Evolutionary conservation across 495 filamentous ascomycete genomes (phyloP), one percentile per base, ranked within the genome.

Genomic region (Xylaria castorea): DNA sequence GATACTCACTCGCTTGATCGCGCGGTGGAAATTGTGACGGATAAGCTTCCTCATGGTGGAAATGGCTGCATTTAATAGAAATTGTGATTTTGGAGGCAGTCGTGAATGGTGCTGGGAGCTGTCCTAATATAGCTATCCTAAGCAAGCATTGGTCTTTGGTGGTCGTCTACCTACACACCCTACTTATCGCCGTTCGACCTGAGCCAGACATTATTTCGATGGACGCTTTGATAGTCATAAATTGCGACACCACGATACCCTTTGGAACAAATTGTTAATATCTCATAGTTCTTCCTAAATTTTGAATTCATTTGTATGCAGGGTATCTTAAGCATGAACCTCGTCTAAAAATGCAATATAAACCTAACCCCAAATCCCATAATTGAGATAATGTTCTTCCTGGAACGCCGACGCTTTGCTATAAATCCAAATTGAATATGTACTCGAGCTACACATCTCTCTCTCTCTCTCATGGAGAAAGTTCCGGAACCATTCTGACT

Each of bases 381-480:
- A 36, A 3, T 44, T n/a, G 1, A 42, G 48, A 68, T 20, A 18
- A 32, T 42, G 32, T 16, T 20, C 6, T 32, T 36, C 53, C 50
- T 20, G 5, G 32, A 68, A 68, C 66, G 48, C 66, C 66, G 32
- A 40, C 22, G 50, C 66, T 57, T n/a, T 68, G 50, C 25, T 66
- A 20, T 57, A 20, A 50, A 46, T 32, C 4, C 50, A 68, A 42
- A 27, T 57, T n/a, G 22, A 32, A 12, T 22, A 14, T 5, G 34
- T 1, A 36, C 16, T 18, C 11, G 57, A 38, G 57, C 32, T 9
- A 6, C 30, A 5, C 4, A 0, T 12, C 38, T 44, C 38, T 44
- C 60, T 20, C 16, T 22, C 27, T 63, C 18, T 11, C 2, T 0
- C 25, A 11, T 14, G 20, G 11, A n/a, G 6, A 40, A 3, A 42